Percentiles rank a stretch among this genome's conserved stretches.
These are phyloP conservation scores for Flammula alnicola DNA, from an alignment of 1,284 basidiomycete species.

Conservation along the genomic window DNA sequence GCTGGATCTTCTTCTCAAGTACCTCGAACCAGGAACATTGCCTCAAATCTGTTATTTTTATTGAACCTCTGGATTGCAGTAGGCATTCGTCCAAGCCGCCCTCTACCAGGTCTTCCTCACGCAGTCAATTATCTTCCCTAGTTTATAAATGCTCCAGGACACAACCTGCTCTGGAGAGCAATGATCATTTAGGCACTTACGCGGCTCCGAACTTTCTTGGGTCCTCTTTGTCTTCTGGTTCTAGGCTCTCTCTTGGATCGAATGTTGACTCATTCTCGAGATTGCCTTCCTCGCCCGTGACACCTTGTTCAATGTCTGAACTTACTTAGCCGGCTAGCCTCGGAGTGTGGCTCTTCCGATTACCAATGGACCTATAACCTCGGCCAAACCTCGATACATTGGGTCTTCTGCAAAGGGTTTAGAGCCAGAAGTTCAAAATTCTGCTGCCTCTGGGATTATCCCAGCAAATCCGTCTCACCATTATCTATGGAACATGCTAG, in stretches of 20 bases:
- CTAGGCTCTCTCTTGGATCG: neutral
- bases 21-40: neutral
- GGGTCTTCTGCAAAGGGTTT: slow-evolving; percentile 2
- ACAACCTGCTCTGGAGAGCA: neutral
- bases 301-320: neutral
- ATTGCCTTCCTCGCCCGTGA: neutral
- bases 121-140: neutral
- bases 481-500: neutral
- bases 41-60: slow-evolving; percentile 17
- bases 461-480: neutral
- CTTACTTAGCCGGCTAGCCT: neutral
- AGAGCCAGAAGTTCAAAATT: neutral
- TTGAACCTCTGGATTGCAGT: slow-evolving; percentile 16
- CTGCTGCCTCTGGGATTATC: neutral
- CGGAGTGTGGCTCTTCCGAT: neutral
- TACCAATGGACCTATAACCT: neutral
- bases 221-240: slow-evolving; percentile 13
- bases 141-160: neutral
- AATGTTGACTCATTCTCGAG: neutral
- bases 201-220: slow-evolving; percentile 4
- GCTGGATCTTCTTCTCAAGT: neutral
- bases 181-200: neutral
- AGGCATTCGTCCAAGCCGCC: slow-evolving; percentile 6
- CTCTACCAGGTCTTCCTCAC: neutral
- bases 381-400: neutral